Evolutionary conservation across 2,329 filamentous ascomycete genomes (phyloP).

Genomic region (Zasmidium cellare): DNA sequence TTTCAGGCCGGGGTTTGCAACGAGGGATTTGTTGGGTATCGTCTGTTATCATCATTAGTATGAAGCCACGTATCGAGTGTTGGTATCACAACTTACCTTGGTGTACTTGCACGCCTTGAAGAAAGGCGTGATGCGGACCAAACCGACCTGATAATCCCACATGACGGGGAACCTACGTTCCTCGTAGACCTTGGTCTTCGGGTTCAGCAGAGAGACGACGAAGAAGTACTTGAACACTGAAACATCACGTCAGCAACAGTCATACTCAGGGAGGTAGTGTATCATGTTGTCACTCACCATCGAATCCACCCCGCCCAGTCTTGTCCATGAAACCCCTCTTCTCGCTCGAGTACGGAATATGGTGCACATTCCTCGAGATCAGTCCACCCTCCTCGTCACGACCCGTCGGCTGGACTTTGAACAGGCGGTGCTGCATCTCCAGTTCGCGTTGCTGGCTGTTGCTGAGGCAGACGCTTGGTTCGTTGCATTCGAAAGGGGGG

Average conservation of each 20-base stretch:
- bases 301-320: conserved; percentile 83
- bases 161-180: conserved; percentile 61
- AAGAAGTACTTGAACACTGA: conserved; percentile 85
- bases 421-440: conserved; percentile 59
- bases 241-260: conserved; percentile 9
- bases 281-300: conserved; percentile 65
- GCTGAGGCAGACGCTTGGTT: conserved; percentile 40
- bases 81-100: conserved; percentile 65
- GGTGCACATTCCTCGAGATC: conserved; percentile 54
- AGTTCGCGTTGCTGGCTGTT: conserved; percentile 45
- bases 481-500: conserved; percentile 65
- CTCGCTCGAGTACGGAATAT: conserved; percentile 91
- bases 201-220: conserved; percentile 62
- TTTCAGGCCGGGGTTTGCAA: conserved; percentile 72
- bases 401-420: conserved; percentile 66
- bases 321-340: conserved; percentile 87
- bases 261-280: not conserved
- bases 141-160: conserved; percentile 96
- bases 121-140: conserved; percentile 90
- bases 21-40: conserved; percentile 75
- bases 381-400: conserved; percentile 27
- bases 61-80: not conserved
- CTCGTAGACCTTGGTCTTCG: conserved; percentile 53
- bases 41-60: conserved; percentile 59
- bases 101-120: conserved; percentile 88